These are phyloP conservation scores for Juglanconis oblonga DNA, from an alignment of 2,329 filamentous ascomycete genomes.

Conservation along the genomic window DNA sequence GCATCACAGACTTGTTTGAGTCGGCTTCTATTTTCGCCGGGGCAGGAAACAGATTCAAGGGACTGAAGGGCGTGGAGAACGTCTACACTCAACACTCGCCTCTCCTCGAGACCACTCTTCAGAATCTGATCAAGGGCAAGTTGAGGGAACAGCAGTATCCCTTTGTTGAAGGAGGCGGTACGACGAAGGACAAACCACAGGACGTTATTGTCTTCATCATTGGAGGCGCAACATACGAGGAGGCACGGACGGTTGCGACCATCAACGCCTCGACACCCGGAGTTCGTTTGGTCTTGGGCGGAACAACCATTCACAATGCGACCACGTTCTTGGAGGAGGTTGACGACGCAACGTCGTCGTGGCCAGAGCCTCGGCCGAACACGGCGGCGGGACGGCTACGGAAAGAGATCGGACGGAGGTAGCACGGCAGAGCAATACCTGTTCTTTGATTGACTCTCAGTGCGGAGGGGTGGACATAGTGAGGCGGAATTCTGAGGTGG, in stretches of 20 bases:
- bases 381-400: conserved; percentile 30
- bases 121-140: conserved; percentile 89
- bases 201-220: conserved; percentile 95
- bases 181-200: conserved; percentile 91
- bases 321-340: conserved; percentile 87
- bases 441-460: not conserved
- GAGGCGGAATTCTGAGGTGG: not conserved
- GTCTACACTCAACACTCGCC: conserved; percentile 98
- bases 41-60: conserved; percentile 84
- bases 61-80: conserved; percentile 95
- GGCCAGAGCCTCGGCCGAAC: conserved; percentile 65
- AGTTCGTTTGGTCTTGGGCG: conserved; percentile 82
- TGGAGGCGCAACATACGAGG: conserved; percentile 91
- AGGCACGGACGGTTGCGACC: conserved; percentile 92
- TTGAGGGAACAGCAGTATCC: conserved; percentile 86
- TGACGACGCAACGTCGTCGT: conserved; percentile 79
- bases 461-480: not conserved
- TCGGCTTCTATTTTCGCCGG: conserved; percentile 87
- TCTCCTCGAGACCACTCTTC: conserved; percentile 78
- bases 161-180: conserved; percentile 83
- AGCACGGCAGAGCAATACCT: not conserved
- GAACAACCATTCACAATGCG: conserved; percentile 86
- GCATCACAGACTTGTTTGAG: conserved; percentile 90
- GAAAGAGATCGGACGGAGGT: conserved; percentile 27
- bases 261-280: conserved; percentile 90